Percentiles rank a stretch among this genome's conserved stretches.
Evolutionary conservation across 2,329 filamentous ascomycete genomes (phyloP).

Genomic region (Epichloe uncinata): DNA sequence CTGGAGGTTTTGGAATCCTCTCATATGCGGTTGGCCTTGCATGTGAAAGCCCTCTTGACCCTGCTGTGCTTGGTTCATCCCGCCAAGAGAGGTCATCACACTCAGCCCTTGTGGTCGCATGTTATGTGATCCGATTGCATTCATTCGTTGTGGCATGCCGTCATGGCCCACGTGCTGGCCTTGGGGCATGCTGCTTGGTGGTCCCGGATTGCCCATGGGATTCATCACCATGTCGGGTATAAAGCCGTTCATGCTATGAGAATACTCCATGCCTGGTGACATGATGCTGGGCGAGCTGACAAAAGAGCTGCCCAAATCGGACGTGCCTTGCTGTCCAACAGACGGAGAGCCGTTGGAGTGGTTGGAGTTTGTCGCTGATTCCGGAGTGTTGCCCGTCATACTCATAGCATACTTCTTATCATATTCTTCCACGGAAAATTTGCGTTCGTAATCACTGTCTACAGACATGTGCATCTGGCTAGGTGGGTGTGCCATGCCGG

Average conservation of each 20-base stretch:
- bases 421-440: conserved; percentile 30
- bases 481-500: conserved; percentile 43
- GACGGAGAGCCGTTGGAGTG: conserved; percentile 17
- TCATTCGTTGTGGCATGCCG: conserved; percentile 15
- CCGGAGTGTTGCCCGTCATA: conserved; percentile 21
- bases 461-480: conserved; percentile 28
- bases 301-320: conserved; percentile 35
- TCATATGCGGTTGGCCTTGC: conserved; percentile 14
- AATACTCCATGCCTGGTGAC: conserved; percentile 38
- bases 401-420: conserved; percentile 25
- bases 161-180: conserved; percentile 18
- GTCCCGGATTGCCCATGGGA: conserved; percentile 24
- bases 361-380: conserved; percentile 19
- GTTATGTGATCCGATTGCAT: conserved; percentile 10
- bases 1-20: conserved; percentile 37
- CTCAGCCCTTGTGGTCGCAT: conserved; percentile 17
- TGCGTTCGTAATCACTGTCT: conserved; percentile 34
- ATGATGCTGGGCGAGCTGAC: conserved; percentile 39
- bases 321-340: conserved; percentile 12
- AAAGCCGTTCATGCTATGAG: conserved; percentile 31
- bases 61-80: conserved; percentile 15
- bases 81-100: conserved; percentile 17
- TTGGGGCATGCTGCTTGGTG: conserved; percentile 12
- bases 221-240: conserved; percentile 43
- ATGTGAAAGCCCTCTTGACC: conserved; percentile 22